Conservation (phyloP, 129 eudicot species). For the Pittosporum tobira region DNA sequence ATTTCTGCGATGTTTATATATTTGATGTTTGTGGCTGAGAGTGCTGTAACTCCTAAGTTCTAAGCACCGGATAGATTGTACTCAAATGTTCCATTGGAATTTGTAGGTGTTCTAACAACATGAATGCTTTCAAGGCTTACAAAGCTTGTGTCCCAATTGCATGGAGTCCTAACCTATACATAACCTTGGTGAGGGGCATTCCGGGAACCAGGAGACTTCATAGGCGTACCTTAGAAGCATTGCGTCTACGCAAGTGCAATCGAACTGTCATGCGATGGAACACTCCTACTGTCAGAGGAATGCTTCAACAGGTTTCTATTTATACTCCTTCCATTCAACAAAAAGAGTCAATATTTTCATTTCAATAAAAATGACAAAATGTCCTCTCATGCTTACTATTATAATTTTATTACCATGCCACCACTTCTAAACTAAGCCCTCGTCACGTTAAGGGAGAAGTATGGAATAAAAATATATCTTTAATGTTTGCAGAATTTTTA, state of each 20-base stretch:
- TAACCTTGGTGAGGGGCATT: slow-evolving; percentile 68
- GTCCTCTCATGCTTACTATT: too few relatives aligned
- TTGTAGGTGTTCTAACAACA: slow-evolving; percentile 19
- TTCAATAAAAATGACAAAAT: too few relatives aligned
- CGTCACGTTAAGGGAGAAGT: too few relatives aligned
- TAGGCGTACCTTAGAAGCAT: slow-evolving; percentile 64
- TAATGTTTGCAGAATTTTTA: too few relatives aligned
- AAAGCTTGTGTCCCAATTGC: slow-evolving; percentile 67
- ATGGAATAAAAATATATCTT: too few relatives aligned
- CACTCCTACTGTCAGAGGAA: slow-evolving; percentile 85
- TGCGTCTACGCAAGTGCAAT: slow-evolving; percentile 60
- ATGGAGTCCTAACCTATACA: slow-evolving; percentile 67
- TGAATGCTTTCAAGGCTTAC: slow-evolving; percentile 76
- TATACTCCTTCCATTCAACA: too few relatives aligned
- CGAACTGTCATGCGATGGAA: slow-evolving; percentile 72
- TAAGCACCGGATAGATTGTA: neutral
- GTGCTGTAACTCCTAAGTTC: neutral
- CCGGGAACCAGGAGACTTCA: slow-evolving; percentile 80
- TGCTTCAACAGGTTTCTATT: slow-evolving; percentile 66
- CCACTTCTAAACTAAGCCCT: too few relatives aligned
- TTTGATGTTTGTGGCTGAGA: neutral
- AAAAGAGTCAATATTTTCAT: too few relatives aligned
- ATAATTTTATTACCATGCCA: too few relatives aligned
- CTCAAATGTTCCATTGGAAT: neutral
- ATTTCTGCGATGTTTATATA: too few relatives aligned